These are phyloP conservation scores for Beauveria pseudobassiana DNA, from an alignment of 2,329 filamentous ascomycete genomes.

Conservation along the genomic window DNA sequence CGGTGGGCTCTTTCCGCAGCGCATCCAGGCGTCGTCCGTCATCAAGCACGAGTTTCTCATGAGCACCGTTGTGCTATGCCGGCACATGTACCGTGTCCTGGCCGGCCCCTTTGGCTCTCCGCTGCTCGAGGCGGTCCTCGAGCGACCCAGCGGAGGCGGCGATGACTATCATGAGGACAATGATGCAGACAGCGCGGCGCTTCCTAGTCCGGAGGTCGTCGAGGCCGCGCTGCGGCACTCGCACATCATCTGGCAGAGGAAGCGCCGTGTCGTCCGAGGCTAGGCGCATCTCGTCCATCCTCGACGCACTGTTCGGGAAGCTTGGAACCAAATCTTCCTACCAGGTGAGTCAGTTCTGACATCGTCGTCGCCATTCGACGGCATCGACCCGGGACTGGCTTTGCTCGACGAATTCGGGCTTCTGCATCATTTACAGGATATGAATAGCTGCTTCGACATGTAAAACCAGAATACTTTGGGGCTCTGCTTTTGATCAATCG, in stretches of 20 bases:
- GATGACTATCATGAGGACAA: neutral
- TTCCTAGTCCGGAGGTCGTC: neutral
- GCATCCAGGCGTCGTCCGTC: slow-evolving; percentile 6
- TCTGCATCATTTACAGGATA: slow-evolving; percentile 6
- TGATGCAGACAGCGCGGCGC: neutral
- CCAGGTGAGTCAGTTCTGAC: neutral
- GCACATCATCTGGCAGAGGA: slow-evolving; percentile 1
- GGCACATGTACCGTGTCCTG: slow-evolving; percentile 6
- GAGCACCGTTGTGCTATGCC: slow-evolving; percentile 10
- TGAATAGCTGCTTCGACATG: slow-evolving; percentile 13
- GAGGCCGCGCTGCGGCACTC: slow-evolving; percentile 6
- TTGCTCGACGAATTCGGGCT: slow-evolving; percentile 8
- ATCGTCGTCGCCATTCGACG: neutral
- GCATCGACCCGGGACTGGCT: neutral
- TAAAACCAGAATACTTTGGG: neutral
- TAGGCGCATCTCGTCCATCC: neutral
- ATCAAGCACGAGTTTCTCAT: slow-evolving; percentile 10
- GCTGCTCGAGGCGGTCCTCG: neutral
- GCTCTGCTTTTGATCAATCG: neutral
- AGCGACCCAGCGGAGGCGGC: neutral
- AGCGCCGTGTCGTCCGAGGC: neutral
- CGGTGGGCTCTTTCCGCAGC: slow-evolving; percentile 5
- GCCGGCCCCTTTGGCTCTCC: slow-evolving; percentile 4
- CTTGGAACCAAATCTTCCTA: neutral
- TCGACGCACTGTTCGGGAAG: neutral